A percentile compares a stretch with the other conserved stretches of the same genome.
These are phyloP conservation scores for Vanderwaltozyma tropicalis DNA, from an alignment of 805 yeast species.

Conservation along the genomic window DNA sequence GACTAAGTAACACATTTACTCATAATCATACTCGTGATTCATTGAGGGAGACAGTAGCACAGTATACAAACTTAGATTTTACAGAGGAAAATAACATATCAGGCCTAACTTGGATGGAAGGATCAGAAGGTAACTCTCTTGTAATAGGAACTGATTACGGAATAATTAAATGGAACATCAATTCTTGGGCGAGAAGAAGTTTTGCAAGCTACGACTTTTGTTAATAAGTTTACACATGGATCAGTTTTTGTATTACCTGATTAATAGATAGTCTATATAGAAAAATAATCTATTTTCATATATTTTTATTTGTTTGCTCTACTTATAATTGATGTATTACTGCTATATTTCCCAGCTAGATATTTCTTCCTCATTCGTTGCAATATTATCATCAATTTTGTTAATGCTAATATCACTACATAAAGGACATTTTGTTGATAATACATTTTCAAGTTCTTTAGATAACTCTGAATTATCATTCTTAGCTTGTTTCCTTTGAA, in stretches of 20 bases:
- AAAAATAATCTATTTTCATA: too few species aligned
- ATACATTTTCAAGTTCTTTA: slow-evolving; percentile 46
- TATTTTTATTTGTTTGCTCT: too few species aligned
- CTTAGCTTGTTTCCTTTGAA: slow-evolving; percentile 19
- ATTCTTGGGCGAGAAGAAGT: slow-evolving; percentile 51
- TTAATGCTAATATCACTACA: slow-evolving; percentile 70
- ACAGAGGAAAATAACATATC: slow-evolving; percentile 40
- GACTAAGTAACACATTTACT: not conserved
- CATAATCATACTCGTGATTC: not conserved
- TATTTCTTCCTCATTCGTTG: slow-evolving; percentile 30
- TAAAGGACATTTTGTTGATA: slow-evolving; percentile 57
- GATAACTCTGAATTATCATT: slow-evolving; percentile 21
- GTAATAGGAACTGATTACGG: slow-evolving; percentile 61
- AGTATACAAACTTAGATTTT: slow-evolving; percentile 6
- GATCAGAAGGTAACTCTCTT: slow-evolving; percentile 40
- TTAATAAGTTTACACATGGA: too few species aligned
- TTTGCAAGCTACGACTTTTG: slow-evolving; percentile 45
- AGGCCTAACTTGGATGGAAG: slow-evolving; percentile 51
- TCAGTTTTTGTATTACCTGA: too few species aligned
- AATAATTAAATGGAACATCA: slow-evolving; percentile 57
- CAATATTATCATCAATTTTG: slow-evolving; percentile 53
- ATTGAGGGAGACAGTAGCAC: slow-evolving; percentile 1
- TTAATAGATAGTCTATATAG: too few species aligned
- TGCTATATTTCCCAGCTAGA: slow-evolving; percentile 41
- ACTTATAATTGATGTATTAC: too few species aligned